Conservation (phyloP, 257 asterid species). For the Verbascum thapsus region DNA sequence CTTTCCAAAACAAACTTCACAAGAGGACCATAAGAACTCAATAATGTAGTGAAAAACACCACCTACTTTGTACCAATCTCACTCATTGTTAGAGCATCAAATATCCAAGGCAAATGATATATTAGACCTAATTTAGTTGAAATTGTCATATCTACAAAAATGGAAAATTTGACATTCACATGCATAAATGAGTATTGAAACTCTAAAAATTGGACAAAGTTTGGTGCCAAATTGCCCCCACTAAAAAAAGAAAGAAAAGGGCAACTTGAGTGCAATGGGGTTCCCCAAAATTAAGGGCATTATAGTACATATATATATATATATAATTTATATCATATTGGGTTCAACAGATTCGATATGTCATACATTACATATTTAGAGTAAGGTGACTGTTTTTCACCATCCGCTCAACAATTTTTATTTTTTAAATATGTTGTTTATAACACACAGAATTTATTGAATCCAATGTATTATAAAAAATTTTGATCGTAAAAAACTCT, state of each 20-base stretch:
- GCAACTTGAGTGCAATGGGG: conserved; percentile 10
- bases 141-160: conserved; percentile 7
- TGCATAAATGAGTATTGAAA: conserved; percentile 5
- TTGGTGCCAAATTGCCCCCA: conserved; percentile 9
- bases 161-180: conserved; percentile 16
- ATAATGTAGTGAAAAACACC: neutral
- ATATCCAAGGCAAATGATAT: too few relatives aligned
- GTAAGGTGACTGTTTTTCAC: too few relatives aligned
- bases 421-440: too few relatives aligned
- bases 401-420: too few relatives aligned
- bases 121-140: conserved; percentile 4
- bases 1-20: neutral
- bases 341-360: too few relatives aligned
- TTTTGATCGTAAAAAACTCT: conserved; percentile 2
- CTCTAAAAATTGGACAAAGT: neutral
- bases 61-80: neutral
- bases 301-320: too few relatives aligned
- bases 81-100: neutral
- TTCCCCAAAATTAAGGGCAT: conserved; percentile 29
- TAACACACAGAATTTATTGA: too few relatives aligned
- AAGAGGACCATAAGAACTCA: neutral
- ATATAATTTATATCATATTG: too few relatives aligned
- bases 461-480: too few relatives aligned
- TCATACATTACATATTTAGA: too few relatives aligned
- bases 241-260: neutral